phyloP scores from a whole-genome alignment of 129 eudicot genomes.

The carrot (Daucus carota) region DH1_v3.0 NC_030386.2:16826001-16826500 shows the following conservation, averaged over 20 bases:
- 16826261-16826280: background rate
- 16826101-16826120: slow-evolving; percentile 74
- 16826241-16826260: background rate
- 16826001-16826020: slow-evolving; percentile 90
- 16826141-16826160: slow-evolving; percentile 64
- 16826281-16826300: background rate
- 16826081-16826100: slow-evolving; percentile 77
- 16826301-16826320: background rate
- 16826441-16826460: no score
- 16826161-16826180: background rate
- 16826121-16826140: slow-evolving; percentile 85
- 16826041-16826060: slow-evolving; percentile 52
- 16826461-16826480: no score
- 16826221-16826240: background rate
- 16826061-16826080: slow-evolving; percentile 43
- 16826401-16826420: no score
- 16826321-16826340: background rate
- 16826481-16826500: no score
- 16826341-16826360: background rate
- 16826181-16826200: background rate
- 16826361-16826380: no score
- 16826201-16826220: background rate
- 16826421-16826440: no score
- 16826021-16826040: slow-evolving; percentile 65
- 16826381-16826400: no score